phyloP scores from a whole-genome alignment of 345 rosid species.

The Pseudoturritis turrita region DNA sequence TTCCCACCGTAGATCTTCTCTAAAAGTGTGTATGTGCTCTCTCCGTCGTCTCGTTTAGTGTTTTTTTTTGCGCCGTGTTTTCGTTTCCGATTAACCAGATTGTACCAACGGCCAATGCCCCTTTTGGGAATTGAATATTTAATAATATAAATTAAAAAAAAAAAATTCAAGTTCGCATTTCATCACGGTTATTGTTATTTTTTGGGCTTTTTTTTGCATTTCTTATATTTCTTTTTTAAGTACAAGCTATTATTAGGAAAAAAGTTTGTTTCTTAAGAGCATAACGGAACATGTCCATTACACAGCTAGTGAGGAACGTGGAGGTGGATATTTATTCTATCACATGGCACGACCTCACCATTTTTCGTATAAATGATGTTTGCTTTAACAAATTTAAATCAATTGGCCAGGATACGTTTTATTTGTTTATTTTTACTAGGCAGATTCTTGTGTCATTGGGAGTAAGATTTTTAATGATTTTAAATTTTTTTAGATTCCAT shows the following conservation, averaged over 20 bases:
- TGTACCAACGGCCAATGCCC: too few species aligned
- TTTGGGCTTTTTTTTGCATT: background rate
- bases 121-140: too few species aligned
- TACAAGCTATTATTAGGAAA: background rate
- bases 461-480: too few species aligned
- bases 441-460: too few species aligned
- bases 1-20: too few species aligned
- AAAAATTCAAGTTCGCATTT: background rate
- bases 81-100: too few species aligned
- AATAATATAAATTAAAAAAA: too few species aligned
- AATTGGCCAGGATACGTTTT: background rate
- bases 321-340: too few species aligned
- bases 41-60: too few species aligned
- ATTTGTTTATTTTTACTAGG: background rate
- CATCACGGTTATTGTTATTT: background rate
- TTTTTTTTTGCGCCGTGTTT: too few species aligned
- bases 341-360: slow-evolving; percentile 33
- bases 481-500: too few species aligned
- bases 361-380: background rate
- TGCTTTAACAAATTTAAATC: background rate
- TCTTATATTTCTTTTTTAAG: background rate
- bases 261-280: background rate
- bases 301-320: slow-evolving; percentile 15
- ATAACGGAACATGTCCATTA: slow-evolving; percentile 17
- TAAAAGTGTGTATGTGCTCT: too few species aligned